Evolutionary conservation across 106 monocot species (phyloP).

Genomic region (Allium sativum): DNA sequence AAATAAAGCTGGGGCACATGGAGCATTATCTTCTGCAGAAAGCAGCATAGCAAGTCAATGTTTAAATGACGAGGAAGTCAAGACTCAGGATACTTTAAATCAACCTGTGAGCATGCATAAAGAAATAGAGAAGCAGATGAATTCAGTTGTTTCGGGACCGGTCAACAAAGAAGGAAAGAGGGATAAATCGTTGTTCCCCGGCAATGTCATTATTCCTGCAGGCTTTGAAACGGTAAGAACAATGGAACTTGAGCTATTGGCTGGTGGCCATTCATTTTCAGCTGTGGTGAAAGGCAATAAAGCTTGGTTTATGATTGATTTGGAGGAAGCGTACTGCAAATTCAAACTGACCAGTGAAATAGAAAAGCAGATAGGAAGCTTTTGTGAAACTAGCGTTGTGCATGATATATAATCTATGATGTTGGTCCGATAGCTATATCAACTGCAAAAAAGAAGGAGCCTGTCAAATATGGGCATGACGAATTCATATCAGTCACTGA

Average conservation of each 20-base stretch:
- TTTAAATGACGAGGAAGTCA: conserved; percentile 18
- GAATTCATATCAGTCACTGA: too few species aligned
- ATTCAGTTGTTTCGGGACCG: conserved; percentile 26
- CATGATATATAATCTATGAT: conserved; percentile 91
- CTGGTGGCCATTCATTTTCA: conserved; percentile 85
- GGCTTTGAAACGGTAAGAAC: conserved; percentile 95
- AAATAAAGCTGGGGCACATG: conserved; percentile 22
- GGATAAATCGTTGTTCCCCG: conserved; percentile 63
- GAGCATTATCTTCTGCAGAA: conserved; percentile 41
- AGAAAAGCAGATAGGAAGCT: conserved; percentile 55
- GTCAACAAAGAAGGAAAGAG: conserved; percentile 75
- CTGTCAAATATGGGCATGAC: too few species aligned
- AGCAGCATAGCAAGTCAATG: conserved; percentile 13
- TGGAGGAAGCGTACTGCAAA: conserved; percentile 90
- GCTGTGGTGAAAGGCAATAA: conserved; percentile 78
- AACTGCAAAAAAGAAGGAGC: conserved; percentile 77
- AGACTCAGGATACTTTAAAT: conserved; percentile 16
- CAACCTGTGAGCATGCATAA: conserved; percentile 62
- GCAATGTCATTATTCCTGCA: conserved; percentile 49
- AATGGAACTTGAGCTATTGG: conserved; percentile 91
- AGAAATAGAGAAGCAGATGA: conserved; percentile 82
- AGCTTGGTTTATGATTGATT: conserved; percentile 74
- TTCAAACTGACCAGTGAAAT: conserved; percentile 84
- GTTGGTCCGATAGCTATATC: conserved; percentile 86
- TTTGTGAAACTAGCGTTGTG: conserved; percentile 57